phyloP scores from a whole-genome alignment of 169 alveolate species.

The Cryptosporidium muris region DNA sequence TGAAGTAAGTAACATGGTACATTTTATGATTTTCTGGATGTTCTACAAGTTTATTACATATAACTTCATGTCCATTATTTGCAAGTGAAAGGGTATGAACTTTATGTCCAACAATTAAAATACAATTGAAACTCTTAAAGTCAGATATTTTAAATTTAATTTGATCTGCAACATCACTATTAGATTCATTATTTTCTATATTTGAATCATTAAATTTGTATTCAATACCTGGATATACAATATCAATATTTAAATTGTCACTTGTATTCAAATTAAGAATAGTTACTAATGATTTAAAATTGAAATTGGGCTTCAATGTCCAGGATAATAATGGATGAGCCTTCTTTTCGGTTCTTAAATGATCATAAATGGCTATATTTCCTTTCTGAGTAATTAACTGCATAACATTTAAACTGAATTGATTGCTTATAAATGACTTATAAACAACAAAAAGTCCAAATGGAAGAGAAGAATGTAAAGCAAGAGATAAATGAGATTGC shows the following conservation, averaged over 20 bases:
- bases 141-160: too few relatives aligned
- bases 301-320: constrained; percentile 16
- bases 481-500: not conserved
- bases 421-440: not conserved
- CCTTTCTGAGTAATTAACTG: constrained; percentile 6
- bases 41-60: constrained; percentile 25
- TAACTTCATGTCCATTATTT: constrained; percentile 38
- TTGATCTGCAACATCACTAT: not conserved
- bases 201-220: not conserved
- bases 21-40: constrained; percentile 36
- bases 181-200: not conserved
- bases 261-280: not conserved
- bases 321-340: constrained; percentile 9
- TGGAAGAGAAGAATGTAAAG: not conserved
- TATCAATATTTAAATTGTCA: not conserved
- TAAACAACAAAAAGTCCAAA: constrained; percentile 44
- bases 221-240: constrained; percentile 15
- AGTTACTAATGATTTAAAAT: not conserved
- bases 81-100: constrained; percentile 5
- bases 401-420: constrained; percentile 5
- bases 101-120: constrained; percentile 1
- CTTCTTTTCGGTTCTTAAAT: not conserved
- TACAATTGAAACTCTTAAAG: constrained; percentile 6
- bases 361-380: not conserved
- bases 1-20: constrained; percentile 20